Evolutionary conservation across 495 filamentous ascomycete species (phyloP).

Genomic region (Aspergillus leporis): DNA sequence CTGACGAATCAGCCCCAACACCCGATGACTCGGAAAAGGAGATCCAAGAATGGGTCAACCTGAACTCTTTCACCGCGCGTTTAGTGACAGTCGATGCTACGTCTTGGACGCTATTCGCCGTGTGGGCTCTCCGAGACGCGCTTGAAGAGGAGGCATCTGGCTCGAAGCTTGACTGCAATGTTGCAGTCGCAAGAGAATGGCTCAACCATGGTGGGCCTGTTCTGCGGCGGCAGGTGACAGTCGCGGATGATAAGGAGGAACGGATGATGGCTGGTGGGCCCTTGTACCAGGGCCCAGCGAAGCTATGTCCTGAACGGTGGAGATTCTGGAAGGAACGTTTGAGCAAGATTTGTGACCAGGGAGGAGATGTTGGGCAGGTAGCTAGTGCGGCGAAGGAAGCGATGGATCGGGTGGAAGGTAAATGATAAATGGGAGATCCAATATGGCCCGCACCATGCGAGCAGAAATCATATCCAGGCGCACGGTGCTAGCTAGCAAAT

Average conservation of each 20-base stretch:
- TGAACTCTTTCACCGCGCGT: slow-evolving; percentile 10
- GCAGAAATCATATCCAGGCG: neutral
- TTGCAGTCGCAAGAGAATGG: slow-evolving; percentile 1
- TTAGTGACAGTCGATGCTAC: neutral
- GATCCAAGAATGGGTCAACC: slow-evolving; percentile 5
- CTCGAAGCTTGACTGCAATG: neutral
- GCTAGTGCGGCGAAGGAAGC: neutral
- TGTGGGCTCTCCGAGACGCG: slow-evolving; percentile 5
- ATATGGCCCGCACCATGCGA: neutral
- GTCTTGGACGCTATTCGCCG: neutral
- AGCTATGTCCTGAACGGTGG: slow-evolving; percentile 8
- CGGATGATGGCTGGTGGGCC: neutral
- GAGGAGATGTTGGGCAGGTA: neutral
- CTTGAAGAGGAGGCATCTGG: slow-evolving; percentile 1
- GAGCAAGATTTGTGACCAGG: neutral
- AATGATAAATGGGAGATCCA: neutral
- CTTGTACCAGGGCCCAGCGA: slow-evolving; percentile 6
- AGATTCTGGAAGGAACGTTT: slow-evolving; percentile 9
- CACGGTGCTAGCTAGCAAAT: neutral
- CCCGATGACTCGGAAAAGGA: neutral
- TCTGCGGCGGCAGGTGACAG: neutral
- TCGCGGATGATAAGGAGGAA: neutral
- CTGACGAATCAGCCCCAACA: slow-evolving; percentile 1
- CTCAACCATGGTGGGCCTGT: neutral
- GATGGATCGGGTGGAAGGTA: slow-evolving; percentile 1